phyloP scores from a whole-genome alignment of 179 eudicot genomes.

The Spinacia oleracea region DNA sequence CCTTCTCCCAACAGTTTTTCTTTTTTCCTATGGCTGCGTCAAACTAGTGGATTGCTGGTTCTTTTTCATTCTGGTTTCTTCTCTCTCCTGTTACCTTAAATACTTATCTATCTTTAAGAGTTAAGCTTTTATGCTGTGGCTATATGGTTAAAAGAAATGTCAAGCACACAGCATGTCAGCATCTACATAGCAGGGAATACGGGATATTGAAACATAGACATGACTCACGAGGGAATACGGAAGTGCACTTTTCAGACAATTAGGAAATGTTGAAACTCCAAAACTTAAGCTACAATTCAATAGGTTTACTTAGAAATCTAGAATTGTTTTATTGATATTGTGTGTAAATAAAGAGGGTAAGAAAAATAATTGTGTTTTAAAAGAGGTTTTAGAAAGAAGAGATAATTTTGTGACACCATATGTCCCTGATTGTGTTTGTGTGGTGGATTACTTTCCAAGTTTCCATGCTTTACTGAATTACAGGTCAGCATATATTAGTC shows the following conservation, averaged over 20 bases:
- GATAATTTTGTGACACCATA: neutral
- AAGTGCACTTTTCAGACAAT: neutral
- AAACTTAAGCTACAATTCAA: too few species aligned
- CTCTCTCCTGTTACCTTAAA: neutral
- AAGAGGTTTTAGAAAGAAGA: too few species aligned
- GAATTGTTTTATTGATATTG: too few species aligned
- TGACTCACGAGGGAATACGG: neutral
- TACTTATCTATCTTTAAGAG: neutral
- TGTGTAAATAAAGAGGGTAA: too few species aligned
- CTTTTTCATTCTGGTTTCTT: neutral
- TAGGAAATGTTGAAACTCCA: too few species aligned
- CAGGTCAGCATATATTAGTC: neutral
- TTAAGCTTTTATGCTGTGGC: neutral
- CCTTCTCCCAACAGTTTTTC: neutral
- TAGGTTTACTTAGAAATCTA: too few species aligned
- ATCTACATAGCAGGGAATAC: neutral
- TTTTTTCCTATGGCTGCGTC: neutral
- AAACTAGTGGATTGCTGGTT: neutral
- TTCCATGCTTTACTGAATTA: too few species aligned
- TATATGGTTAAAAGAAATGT: neutral
- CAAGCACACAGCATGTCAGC: neutral
- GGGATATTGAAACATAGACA: neutral
- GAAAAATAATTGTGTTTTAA: too few species aligned
- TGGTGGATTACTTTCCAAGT: neutral
- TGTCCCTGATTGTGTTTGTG: neutral